Conservation (phyloP, 768 basidiomycete species). For the Dentipellis sp. region DNA sequence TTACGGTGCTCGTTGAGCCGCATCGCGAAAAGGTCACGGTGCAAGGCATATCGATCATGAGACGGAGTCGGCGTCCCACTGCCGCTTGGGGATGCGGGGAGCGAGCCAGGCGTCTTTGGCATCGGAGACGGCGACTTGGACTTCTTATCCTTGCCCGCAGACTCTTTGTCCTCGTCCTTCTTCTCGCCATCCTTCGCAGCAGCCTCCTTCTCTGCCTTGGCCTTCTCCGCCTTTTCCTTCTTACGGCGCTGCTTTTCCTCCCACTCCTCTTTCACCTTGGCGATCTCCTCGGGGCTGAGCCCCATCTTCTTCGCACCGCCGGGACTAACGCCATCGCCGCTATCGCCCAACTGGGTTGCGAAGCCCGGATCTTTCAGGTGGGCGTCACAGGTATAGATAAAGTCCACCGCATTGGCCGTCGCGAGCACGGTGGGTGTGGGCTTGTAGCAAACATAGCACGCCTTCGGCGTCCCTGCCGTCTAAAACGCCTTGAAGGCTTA, state of each 20-base stretch:
- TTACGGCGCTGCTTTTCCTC: slow-evolving; percentile 62
- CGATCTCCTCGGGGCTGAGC: slow-evolving; percentile 62
- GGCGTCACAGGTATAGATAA: slow-evolving; percentile 74
- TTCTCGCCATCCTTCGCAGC: slow-evolving; percentile 24
- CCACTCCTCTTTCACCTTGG: slow-evolving; percentile 72
- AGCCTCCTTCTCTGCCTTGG: slow-evolving; percentile 27
- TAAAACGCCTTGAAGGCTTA: slow-evolving; percentile 21
- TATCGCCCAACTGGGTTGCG: slow-evolving; percentile 39
- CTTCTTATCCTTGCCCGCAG: slow-evolving; percentile 25
- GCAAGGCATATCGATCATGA: slow-evolving; percentile 74
- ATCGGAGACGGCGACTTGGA: slow-evolving; percentile 19
- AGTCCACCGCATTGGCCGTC: slow-evolving; percentile 75
- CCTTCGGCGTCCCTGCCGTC: slow-evolving; percentile 69
- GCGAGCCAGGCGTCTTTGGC: slow-evolving; percentile 23
- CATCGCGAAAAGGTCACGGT: slow-evolving; percentile 77
- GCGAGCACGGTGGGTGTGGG: slow-evolving; percentile 81
- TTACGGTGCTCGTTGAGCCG: slow-evolving; percentile 68
- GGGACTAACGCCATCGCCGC: slow-evolving; percentile 20
- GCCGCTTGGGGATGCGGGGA: slow-evolving; percentile 10
- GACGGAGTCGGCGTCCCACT: slow-evolving; percentile 24
- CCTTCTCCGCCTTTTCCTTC: slow-evolving; percentile 35
- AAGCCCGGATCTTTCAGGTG: slow-evolving; percentile 80
- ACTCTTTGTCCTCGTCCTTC: slow-evolving; percentile 28
- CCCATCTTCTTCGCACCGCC: slow-evolving; percentile 25
- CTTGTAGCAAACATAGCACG: slow-evolving; percentile 73